Conservation (phyloP, 106 monocot genomes). For the Iris macrosiphon region DNA sequence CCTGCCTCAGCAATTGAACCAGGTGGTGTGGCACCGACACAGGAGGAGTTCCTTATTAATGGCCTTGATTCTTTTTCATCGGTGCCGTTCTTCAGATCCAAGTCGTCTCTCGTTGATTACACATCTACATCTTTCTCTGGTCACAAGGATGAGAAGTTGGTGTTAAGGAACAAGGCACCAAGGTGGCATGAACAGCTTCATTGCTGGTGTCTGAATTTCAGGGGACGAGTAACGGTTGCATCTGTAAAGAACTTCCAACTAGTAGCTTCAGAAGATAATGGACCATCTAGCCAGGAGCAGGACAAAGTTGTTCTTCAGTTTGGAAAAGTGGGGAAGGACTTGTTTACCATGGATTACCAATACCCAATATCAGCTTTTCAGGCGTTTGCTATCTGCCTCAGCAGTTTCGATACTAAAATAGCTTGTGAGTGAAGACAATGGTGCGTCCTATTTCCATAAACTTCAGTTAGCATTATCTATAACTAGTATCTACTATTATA, state of each 20-base stretch:
- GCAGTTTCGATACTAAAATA: slow-evolving; percentile 89
- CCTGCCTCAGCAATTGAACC: slow-evolving; percentile 69
- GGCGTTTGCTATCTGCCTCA: slow-evolving; percentile 89
- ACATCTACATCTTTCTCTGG: slow-evolving; percentile 8
- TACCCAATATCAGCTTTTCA: slow-evolving; percentile 91
- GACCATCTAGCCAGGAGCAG: slow-evolving; percentile 31
- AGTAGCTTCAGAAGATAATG: slow-evolving; percentile 47
- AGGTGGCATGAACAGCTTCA: slow-evolving; percentile 94
- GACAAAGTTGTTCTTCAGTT: slow-evolving; percentile 81
- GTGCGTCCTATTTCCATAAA: neutral
- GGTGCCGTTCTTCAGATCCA: slow-evolving; percentile 68
- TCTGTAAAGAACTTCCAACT: slow-evolving; percentile 95
- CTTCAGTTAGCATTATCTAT: no score
- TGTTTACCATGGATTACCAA: slow-evolving; percentile 90
- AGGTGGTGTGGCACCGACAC: slow-evolving; percentile 57
- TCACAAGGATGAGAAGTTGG: slow-evolving; percentile 29
- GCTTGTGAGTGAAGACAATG: slow-evolving; percentile 52
- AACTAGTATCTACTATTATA: no score
- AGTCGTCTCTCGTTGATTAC: slow-evolving; percentile 38
- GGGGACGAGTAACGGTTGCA: slow-evolving; percentile 83
- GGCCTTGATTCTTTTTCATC: slow-evolving; percentile 55
- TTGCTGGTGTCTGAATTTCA: slow-evolving; percentile 94
- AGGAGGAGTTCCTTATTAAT: slow-evolving; percentile 42
- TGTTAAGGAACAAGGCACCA: slow-evolving; percentile 72
- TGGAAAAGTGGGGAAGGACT: slow-evolving; percentile 82